Evolutionary conservation across 805 yeast genomes (phyloP).

Genomic region (Saccharomyces mikatae): DNA sequence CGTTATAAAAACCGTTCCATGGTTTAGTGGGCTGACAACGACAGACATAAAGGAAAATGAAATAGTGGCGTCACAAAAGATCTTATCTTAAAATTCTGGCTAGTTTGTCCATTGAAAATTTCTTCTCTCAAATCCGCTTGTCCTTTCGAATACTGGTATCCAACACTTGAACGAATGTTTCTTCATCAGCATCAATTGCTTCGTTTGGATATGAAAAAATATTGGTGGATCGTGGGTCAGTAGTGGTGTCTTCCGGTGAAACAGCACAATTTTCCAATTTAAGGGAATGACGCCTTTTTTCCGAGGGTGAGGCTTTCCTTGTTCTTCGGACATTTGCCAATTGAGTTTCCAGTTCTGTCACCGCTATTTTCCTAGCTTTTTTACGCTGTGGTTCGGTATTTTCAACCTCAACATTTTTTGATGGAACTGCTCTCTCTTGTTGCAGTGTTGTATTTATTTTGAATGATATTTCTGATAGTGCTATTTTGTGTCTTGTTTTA

Average conservation of each 20-base stretch:
- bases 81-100: background rate
- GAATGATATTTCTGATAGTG: background rate
- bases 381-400: background rate
- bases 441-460: background rate
- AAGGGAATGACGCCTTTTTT: background rate
- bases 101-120: background rate
- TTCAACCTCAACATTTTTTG: background rate
- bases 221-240: background rate
- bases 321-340: background rate
- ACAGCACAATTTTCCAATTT: background rate
- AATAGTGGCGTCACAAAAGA: background rate
- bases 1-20: background rate
- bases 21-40: background rate
- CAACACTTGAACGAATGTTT: background rate
- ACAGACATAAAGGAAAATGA: background rate
- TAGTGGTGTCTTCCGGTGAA: background rate
- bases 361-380: constrained; percentile 1
- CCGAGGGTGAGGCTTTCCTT: background rate
- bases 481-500: background rate
- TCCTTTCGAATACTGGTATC: background rate
- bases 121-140: background rate
- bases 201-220: background rate
- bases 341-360: constrained; percentile 8
- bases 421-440: background rate
- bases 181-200: background rate